Evolutionary conservation across 1,284 basidiomycete species (phyloP), one percentile per base, ranked within the genome.

Genomic region (Sanghuangporus sanghuang): DNA sequence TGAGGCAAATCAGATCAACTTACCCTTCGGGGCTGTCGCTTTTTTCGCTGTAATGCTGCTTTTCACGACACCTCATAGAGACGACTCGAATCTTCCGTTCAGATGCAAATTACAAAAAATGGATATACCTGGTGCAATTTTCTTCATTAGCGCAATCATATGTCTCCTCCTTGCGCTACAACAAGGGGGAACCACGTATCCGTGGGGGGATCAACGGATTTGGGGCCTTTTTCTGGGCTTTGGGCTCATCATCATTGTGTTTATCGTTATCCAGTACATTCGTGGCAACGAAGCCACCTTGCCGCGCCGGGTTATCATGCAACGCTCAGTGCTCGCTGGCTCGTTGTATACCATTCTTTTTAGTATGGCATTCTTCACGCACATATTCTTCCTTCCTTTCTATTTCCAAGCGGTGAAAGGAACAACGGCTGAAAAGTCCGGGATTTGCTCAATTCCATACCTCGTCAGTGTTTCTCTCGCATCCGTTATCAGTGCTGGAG

Each of bases 391-490:
- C 67, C 70, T 80, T 0, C 79, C 79, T 0, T 73, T 80, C 38
- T 79, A 74, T 71, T 80, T 78, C 70, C 76, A 80, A 68, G 78
- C 78, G 18, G 74, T 75, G 64, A 71, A 75, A 65, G 60, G 67
- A 36, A 74, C 73, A 46, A 67, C 73, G 3, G 73, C 80, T 0
- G 76, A 78, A n/a, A 72, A 75, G 73, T 92, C 90, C 56, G 86
- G 74, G 27, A 81, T 75, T 63, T 89, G 80, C 70, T 88, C 85
- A 65, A 90, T 82, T 60, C 81, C 78, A 67, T 92, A 88, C 68
- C 89, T 78, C 71, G 92, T 89, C 50, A 89, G 57, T 39, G 64
- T 72, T 71, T 77, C 77, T 61, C 61, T 77, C 21, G 73, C 71
- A 32, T 75, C 77, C 27, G 73, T 78, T 62, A 63, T 78, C 53